These are phyloP conservation scores for Solanum lycopersicoides DNA, from an alignment of 257 asterid genomes.

Conservation along the genomic window DNA sequence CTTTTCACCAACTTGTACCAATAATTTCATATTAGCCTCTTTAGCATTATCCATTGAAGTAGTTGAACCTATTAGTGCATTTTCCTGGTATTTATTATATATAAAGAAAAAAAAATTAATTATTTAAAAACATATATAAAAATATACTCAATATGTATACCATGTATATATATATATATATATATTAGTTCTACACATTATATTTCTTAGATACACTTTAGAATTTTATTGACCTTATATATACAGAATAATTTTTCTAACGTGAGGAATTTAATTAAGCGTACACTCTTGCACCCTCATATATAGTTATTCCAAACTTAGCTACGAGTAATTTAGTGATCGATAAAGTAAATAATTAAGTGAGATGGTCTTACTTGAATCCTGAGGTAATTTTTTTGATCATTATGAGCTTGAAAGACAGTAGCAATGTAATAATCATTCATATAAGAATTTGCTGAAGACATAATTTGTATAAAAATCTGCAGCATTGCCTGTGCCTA, in stretches of 20 bases:
- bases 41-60: neutral
- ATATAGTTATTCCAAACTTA: too few species aligned
- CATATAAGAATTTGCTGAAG: neutral
- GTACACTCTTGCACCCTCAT: too few species aligned
- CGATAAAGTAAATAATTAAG: too few species aligned
- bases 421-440: neutral
- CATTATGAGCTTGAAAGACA: neutral
- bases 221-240: too few species aligned
- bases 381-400: neutral
- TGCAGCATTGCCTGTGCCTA: too few species aligned
- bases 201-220: too few species aligned
- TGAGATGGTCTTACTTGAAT: neutral
- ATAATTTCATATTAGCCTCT: neutral
- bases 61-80: neutral
- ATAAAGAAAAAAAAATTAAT: neutral
- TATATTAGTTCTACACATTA: too few species aligned
- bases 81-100: neutral
- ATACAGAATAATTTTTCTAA: too few species aligned
- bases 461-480: neutral
- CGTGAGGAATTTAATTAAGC: too few species aligned
- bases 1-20: slow-evolving; percentile 1
- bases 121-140: neutral
- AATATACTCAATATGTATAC: too few species aligned
- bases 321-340: too few species aligned
- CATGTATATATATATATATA: too few species aligned